These are phyloP conservation scores for Dendrobium huoshanense DNA, from an alignment of 106 monocot genomes.

Conservation along the genomic window DNA sequence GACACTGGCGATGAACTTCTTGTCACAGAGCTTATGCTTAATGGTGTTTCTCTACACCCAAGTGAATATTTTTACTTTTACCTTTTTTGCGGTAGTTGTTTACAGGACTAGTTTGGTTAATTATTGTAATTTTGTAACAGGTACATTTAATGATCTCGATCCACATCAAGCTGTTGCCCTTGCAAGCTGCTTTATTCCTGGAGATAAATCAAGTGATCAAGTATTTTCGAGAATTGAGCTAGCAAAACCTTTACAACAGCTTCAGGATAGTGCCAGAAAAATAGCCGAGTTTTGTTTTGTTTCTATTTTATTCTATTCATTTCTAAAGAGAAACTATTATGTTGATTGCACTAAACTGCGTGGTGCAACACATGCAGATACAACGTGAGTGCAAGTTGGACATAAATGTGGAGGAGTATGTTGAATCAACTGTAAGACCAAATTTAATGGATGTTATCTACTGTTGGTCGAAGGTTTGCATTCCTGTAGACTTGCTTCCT, in stretches of 20 bases:
- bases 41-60: conserved; percentile 35
- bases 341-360: conserved; percentile 1
- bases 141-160: conserved; percentile 99
- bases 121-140: conserved; percentile 19
- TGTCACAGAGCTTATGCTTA: conserved; percentile 96
- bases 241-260: conserved; percentile 79
- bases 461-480: conserved; percentile 93
- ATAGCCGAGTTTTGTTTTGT: conserved; percentile 76
- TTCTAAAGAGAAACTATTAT: neutral
- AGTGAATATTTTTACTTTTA: neutral
- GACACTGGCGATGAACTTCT: conserved; percentile 99
- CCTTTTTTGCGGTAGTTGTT: neutral
- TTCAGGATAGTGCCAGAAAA: conserved; percentile 90
- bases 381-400: conserved; percentile 97
- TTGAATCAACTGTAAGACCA: conserved; percentile 87
- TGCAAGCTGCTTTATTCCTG: conserved; percentile 95
- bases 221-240: conserved; percentile 83
- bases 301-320: conserved; percentile 7
- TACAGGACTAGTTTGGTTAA: neutral
- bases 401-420: conserved; percentile 94
- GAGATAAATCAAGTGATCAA: conserved; percentile 97
- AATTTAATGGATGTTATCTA: conserved; percentile 98
- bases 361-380: conserved; percentile 34
- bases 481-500: neutral
- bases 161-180: conserved; percentile 88